Base-by-base conservation (phyloP, 768 basidiomycete genomes). In the Nidularia pulvinata region DNA sequence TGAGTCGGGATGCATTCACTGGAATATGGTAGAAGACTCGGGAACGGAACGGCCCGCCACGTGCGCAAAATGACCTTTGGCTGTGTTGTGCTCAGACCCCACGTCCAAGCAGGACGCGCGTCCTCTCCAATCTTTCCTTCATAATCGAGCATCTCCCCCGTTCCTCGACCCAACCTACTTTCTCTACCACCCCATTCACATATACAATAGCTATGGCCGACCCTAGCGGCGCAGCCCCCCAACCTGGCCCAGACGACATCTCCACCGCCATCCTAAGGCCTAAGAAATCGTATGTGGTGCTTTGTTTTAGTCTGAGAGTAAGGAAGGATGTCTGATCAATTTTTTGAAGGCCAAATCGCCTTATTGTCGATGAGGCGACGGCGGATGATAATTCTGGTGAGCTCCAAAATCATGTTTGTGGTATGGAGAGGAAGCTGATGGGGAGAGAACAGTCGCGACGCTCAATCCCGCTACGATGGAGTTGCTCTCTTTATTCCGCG, bases 391-490 rank as follows among this genome's bases (percentile, higher is more conserved):
- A 98, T 80, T 96, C 93, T 70, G 91, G 91, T 89, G 33, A 6
- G 33, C 19, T 45, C 25, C 25, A 25, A 25, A 25, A 25, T 4
- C 25, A 25, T 25, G 25, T 19, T 10, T 49, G 39, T 16, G 9
- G 37, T 22, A 22, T 30, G 9, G 33, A 48, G n/a, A 25, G 46
- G 32, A 42, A 50, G 33, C 52, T 61, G 53, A 70, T 57, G 44
- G 25, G 25, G 25, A 25, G 25, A 25, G 25, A 48, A 6, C 50
- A 89, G 96, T 98, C 61, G 96, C 95, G 53, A 96, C 93, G 30
- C 79, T 98, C 37, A 93, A 96, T 78, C 95, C 97, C 47, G 88
- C 88, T 39, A 99, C 96, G 36, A 98, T 98, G 95, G 97, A 98
- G 75, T 68, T 79, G 7, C 84, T 99, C 50, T 85, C 86, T 56